A percentile compares a stretch with the other conserved stretches of the same genome.
Evolutionary conservation across 805 yeast species (phyloP).

Genomic region (Yarrowia sp.): DNA sequence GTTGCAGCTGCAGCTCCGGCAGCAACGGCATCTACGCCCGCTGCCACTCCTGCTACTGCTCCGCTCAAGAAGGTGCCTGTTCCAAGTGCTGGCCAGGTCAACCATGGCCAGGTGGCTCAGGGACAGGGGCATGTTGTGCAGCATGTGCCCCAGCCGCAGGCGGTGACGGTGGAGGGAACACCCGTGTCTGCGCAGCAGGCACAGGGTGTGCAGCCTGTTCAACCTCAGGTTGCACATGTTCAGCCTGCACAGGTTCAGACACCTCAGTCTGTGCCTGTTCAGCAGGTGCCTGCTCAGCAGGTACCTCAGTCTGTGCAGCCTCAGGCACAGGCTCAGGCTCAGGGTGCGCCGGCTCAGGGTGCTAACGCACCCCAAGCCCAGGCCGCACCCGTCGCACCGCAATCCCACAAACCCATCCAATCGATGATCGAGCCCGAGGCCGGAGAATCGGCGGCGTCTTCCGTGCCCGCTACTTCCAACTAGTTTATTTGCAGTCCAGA

Average conservation of each 20-base stretch:
- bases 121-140: background rate
- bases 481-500: slow-evolving; percentile 5
- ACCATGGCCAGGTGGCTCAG: slow-evolving; percentile 5
- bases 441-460: background rate
- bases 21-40: background rate
- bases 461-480: slow-evolving; percentile 6
- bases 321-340: background rate
- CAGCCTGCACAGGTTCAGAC: too few relatives aligned
- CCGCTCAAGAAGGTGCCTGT: slow-evolving; percentile 15
- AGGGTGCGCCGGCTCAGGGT: background rate
- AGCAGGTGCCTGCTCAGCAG: too few relatives aligned
- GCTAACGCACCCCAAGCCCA: too few relatives aligned
- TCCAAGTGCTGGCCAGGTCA: background rate
- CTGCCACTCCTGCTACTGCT: background rate
- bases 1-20: background rate
- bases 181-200: too few relatives aligned
- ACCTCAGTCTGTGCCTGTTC: too few relatives aligned
- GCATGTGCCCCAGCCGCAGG: background rate
- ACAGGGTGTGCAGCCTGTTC: too few relatives aligned
- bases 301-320: too few relatives aligned
- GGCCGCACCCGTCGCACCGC: background rate
- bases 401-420: background rate
- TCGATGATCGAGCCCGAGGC: slow-evolving; percentile 15
- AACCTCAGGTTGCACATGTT: too few relatives aligned
- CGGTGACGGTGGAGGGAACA: background rate